phyloP scores from a whole-genome alignment of 2,329 filamentous ascomycete species.

The Botrytis deweyae region DNA sequence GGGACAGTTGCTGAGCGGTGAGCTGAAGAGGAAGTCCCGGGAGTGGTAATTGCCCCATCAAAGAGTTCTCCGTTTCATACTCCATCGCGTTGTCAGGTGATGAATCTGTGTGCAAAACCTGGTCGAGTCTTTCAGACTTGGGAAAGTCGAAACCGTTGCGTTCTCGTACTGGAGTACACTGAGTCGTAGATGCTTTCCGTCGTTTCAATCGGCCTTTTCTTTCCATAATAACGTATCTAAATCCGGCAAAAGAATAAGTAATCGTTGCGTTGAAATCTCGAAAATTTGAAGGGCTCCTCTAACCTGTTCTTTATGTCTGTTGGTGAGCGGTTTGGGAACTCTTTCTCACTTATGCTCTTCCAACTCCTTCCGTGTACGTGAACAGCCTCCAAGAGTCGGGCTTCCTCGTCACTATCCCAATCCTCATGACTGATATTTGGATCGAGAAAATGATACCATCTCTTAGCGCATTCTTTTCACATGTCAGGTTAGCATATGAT shows the following conservation, averaged over 20 bases:
- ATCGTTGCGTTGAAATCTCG: not conserved
- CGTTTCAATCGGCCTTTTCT: constrained; percentile 14
- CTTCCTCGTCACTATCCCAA: constrained; percentile 15
- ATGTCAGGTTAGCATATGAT: not conserved
- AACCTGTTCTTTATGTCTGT: constrained; percentile 19
- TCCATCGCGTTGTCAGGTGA: constrained; percentile 13
- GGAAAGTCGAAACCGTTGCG: not conserved
- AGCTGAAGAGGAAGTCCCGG: constrained; percentile 5
- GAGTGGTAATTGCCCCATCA: constrained; percentile 10
- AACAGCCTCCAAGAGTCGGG: constrained; percentile 17
- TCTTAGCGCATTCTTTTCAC: constrained; percentile 19
- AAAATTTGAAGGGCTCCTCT: not conserved
- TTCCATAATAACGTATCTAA: constrained; percentile 19
- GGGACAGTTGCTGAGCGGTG: constrained; percentile 1
- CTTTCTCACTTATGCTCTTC: constrained; percentile 19
- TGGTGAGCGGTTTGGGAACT: constrained; percentile 15
- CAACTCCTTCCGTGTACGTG: constrained; percentile 16
- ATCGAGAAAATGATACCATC: constrained; percentile 18
- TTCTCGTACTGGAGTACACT: constrained; percentile 10
- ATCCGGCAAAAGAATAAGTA: constrained; percentile 1
- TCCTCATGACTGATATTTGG: constrained; percentile 16
- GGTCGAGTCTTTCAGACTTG: constrained; percentile 9
- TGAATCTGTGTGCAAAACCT: constrained; percentile 1
- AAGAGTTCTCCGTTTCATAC: constrained; percentile 12
- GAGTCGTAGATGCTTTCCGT: constrained; percentile 2